phyloP scores from a whole-genome alignment of 495 filamentous ascomycete genomes.

The Collariella sp. region DNA sequence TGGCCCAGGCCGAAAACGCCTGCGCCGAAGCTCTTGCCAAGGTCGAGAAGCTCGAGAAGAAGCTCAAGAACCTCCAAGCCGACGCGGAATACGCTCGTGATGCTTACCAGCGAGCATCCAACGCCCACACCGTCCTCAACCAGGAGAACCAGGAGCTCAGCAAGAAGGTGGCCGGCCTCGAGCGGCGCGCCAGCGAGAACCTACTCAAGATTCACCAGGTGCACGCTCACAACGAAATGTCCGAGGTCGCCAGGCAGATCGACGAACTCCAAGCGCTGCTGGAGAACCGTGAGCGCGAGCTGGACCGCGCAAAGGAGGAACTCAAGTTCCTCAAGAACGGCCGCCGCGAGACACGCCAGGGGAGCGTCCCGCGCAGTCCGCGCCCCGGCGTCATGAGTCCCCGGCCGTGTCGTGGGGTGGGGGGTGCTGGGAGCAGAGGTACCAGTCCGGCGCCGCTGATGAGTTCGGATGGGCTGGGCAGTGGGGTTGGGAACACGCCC shows the following conservation, averaged over 20 bases:
- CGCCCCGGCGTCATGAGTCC: conserved; percentile 38
- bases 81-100: conserved; percentile 53
- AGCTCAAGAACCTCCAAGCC: conserved; percentile 24
- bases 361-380: conserved; percentile 42
- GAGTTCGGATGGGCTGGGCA: conserved; percentile 14
- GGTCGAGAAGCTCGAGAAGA: conserved; percentile 38
- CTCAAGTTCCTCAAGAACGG: conserved; percentile 36
- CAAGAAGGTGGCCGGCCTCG: conserved; percentile 39
- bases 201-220: conserved; percentile 43
- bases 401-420: conserved; percentile 15
- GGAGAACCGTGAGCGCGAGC: conserved; percentile 51
- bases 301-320: conserved; percentile 34
- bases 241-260: conserved; percentile 28
- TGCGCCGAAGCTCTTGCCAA: conserved; percentile 22
- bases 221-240: conserved; percentile 34
- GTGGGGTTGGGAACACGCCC: neutral
- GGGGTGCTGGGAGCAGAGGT: conserved; percentile 35
- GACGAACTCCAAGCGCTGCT: conserved; percentile 48
- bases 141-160: conserved; percentile 45
- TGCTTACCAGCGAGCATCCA: conserved; percentile 58
- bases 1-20: conserved; percentile 37
- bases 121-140: conserved; percentile 39
- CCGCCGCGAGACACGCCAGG: conserved; percentile 43
- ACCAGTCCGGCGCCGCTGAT: conserved; percentile 35
- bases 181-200: conserved; percentile 45